A percentile compares a stretch with the other conserved stretches of the same genome.
Conservation (phyloP, 129 eudicot genomes). For the Heracleum sosnowskyi region DNA sequence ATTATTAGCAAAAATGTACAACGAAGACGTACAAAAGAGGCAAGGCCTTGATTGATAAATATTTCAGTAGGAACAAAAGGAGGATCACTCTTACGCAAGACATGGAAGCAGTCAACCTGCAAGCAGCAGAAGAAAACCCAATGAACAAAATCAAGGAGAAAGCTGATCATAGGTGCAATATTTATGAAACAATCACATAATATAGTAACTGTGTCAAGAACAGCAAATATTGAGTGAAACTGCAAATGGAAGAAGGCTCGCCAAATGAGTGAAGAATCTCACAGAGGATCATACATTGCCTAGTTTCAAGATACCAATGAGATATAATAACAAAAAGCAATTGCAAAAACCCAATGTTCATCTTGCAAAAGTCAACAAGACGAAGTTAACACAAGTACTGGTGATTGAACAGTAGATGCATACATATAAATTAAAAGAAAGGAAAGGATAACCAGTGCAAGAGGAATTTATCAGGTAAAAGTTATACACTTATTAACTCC, state of each 20-base stretch:
- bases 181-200: neutral
- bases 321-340: neutral
- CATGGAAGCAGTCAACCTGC: conserved; percentile 97
- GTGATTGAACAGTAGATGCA: neutral
- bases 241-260: neutral
- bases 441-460: neutral
- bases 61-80: conserved; percentile 84
- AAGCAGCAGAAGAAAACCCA: conserved; percentile 11
- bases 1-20: neutral
- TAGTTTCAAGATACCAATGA: neutral
- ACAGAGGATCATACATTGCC: neutral
- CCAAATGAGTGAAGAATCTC: neutral
- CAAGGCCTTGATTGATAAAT: conserved; percentile 82
- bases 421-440: neutral
- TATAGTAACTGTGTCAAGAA: neutral
- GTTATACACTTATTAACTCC: neutral
- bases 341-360: neutral
- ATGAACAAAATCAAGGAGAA: neutral
- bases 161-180: neutral
- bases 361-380: neutral
- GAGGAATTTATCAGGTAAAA: neutral
- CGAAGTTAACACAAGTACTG: neutral
- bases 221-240: neutral
- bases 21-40: conserved; percentile 62
- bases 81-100: conserved; percentile 94